Percentiles rank a stretch among this genome's conserved stretches.
phyloP scores from a whole-genome alignment of 2,329 filamentous ascomycete genomes.

The Aspergillus melleus region DNA sequence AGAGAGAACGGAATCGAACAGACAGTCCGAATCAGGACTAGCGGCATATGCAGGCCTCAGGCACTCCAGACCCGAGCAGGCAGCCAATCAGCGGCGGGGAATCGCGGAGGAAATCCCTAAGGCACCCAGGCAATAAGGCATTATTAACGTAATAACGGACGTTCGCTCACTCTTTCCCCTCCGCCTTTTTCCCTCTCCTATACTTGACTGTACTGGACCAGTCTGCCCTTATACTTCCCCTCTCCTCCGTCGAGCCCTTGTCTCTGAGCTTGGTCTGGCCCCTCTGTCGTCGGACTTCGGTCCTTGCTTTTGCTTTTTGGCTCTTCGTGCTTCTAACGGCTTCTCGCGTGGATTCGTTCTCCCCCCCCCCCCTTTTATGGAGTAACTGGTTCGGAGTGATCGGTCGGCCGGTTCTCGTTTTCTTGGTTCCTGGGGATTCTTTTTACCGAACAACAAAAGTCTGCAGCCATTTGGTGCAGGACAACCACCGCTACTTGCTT shows the following conservation, averaged over 20 bases:
- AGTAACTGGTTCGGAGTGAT: background rate
- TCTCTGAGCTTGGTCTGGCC: background rate
- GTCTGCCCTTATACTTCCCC: constrained; percentile 5
- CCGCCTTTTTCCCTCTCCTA: constrained; percentile 7
- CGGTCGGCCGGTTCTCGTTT: background rate
- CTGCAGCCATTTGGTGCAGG: constrained; percentile 1
- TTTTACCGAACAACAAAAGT: constrained; percentile 7
- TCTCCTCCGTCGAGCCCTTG: background rate
- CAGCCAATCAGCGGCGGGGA: background rate
- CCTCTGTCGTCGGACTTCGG: background rate
- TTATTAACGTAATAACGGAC: constrained; percentile 1
- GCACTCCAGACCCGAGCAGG: too few species aligned
- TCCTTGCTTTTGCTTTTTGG: background rate
- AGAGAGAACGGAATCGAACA: too few species aligned
- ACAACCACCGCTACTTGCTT: background rate
- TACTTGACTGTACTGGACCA: too few species aligned
- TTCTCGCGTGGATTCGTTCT: background rate
- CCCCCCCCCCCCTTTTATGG: background rate
- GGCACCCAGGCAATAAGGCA: background rate
- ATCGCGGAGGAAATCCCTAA: background rate
- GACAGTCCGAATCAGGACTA: background rate
- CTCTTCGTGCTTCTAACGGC: background rate
- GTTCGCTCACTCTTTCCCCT: constrained; percentile 3
- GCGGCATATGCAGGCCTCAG: background rate
- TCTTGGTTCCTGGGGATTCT: constrained; percentile 6